Evolutionary conservation across 2,329 filamentous ascomycete species (phyloP), one percentile per base, ranked within the genome.

Genomic region (Diaporthe caulivora): DNA sequence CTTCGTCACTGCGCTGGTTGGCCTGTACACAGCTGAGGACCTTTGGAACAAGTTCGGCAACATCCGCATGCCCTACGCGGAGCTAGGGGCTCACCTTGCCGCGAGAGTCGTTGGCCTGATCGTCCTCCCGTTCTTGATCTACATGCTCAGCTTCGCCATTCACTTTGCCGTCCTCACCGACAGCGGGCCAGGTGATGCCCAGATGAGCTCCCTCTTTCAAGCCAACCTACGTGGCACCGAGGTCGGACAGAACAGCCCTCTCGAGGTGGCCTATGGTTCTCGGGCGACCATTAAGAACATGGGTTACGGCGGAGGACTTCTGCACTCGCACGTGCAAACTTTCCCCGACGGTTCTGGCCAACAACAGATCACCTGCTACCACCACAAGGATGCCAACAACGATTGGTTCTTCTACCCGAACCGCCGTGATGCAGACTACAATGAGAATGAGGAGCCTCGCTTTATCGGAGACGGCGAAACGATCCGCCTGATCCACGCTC

Each of bases 351-450:
- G 96, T 42, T 98, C 97, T 49, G 86, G 86, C 69, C 97, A 99
- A 85, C 97, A 99, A 84, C 97, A 99, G 83, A 92, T 99, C 75
- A 99, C 97, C 76, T 99, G 97, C 88, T 99, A 99, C 85, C 97
- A 99, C 85, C 97, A 99, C 88, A 99, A 99, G 83, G 97, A 99
- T 87, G 90, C 96, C 82, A 99, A 99, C 90, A 99, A 99, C 83
- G 97, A 99, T 83, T 99, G 97, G 97, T 98, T 97, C 86, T 95
- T 99, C 85, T 98, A 98, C 83, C 97, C 97, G 34, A 98, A 96
- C 86, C 94, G 97, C 76, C 84, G 88, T 70, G 90, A 97, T 74
- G 84, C 89, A 31, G 92, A 93, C 24, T 98, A 92, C 80, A 88
- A 95, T 78, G 84, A 90, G 6, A 91, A 94, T 74, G 91, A 86